Evolutionary conservation across 306 rosid genomes (phyloP), one percentile per base, ranked within the genome.

Genomic region (Quercus suber): DNA sequence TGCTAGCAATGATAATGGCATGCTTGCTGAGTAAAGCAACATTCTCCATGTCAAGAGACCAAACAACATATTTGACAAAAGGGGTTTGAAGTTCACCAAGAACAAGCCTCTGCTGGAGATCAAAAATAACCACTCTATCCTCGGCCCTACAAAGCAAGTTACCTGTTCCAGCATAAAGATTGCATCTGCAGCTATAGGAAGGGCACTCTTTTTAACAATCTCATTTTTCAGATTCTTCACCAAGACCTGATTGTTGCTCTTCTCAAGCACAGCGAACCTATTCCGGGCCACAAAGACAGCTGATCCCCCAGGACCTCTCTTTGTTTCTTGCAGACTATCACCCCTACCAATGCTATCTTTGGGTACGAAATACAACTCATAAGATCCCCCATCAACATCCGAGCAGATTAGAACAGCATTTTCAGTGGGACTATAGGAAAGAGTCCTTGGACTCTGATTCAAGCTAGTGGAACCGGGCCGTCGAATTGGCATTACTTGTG

Each of bases 11-110:
- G 76, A 94, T 78, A 73, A 94, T 90, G 11, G 97, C 94, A 81
- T 94, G 97, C 82, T 94, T 94, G 91, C 98, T 88, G 69, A 94
- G 98, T 87, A 94, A 86, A 52, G 98, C 98, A 82, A 94, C 90
- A 73, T 79, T 90, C 84, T 90, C 97, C 93, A 88, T 89, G 82
- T 92, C 96, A 84, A 84, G 86, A 43, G 98, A 94, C 98, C 98
- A 94, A 76, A 88, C 83, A 64, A 89, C 88, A 82, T 92, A 94
- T 91, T 94, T 94, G 78, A 92, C 78, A 64, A 89, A 92, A 8
- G 98, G 96, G 84, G 97, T 89, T 80, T 88, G 97, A 78, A 92
- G 90, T 73, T 94, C 98, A 69, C 91, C 98, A 73, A 88, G 89
- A 78, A 94, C 74, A 73, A 84, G 59, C 84, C 97, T 89, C 85